Evolutionary conservation across 2,329 filamentous ascomycete species (phyloP), one percentile per base, ranked within the genome.

Genomic region (Teratosphaeria epicoccoides): DNA sequence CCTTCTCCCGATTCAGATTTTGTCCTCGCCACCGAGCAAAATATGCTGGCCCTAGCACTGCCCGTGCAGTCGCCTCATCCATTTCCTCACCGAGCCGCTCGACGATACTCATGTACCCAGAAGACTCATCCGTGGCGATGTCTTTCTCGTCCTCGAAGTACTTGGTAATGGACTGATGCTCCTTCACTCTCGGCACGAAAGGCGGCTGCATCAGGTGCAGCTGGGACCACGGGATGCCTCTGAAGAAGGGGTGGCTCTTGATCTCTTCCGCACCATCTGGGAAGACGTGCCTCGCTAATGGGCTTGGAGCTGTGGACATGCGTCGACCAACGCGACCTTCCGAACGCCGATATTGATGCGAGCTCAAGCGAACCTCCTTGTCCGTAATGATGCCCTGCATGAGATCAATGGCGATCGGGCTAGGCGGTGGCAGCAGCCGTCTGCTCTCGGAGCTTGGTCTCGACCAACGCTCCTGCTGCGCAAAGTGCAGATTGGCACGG

Each of bases 101-200:
- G 43, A 54, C 52, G 43, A 58, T 48, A 47, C 59, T 62, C 4
- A 51, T 46, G 49, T 58, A 64, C 50, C 55, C 58, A 6, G 63
- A 65, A 7, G 54, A 57, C 17, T 62, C 59, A n/a, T 63, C 66
- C 17, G 65, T 71, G 54, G 75, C 61, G 49, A 91, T 81, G 24
- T 84, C 76, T 40, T 87, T 82, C 57, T 88, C 87, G 47, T 89
- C 84, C 53, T 95, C 87, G 63, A 97, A 97, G 66, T 95, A 97
- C 61, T 85, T 87, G 1, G 89, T 93, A 64, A 76, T 73, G 12
- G 66, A 63, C 55, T 76, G 73, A 23, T 68, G 66, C 33, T 69
- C 66, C 10, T 67, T 64, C 23, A 96, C 82, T 9, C 81, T 77
- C 0, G 91, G 91, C 0, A 94, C 73, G 61, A 94, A 91, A 0